Evolutionary conservation across 2,329 filamentous ascomycete species (phyloP), one percentile per base, ranked within the genome.

Genomic region (Fonsecaea nubica): DNA sequence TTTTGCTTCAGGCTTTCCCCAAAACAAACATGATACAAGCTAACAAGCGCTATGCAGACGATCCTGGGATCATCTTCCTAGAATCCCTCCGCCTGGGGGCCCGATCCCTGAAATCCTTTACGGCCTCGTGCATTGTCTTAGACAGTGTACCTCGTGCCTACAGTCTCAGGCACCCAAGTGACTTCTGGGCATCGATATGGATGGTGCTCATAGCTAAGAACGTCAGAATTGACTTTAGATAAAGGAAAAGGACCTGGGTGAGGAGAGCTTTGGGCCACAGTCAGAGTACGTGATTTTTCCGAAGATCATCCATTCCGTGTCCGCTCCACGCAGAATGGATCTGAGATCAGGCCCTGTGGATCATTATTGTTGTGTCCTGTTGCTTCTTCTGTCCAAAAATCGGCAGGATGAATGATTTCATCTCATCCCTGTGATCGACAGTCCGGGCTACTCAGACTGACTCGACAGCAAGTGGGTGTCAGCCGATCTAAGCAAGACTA

Each of bases 41-140:
- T 56, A 63, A 57, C 35, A 21, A 35, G 38, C 53, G 60, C 53
- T 54, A 57, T 48, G 33, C 60, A 35, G 42, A 30, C 61, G 53
- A 63, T 57, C 36, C 30, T 48, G 40, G 53, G 25, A 25, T 25
- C 30, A 55, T 35, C 18, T 25, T 25, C 45, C 18, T 12, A 30
- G 7, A 10, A 50, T 25, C 12, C 45, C 45, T 50, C 18, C 25
- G 45, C 45, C 45, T 21, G 15, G 45, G 45, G 21, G 25, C 18
- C 45, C 18, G 18, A 25, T 25, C 45, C 18, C 45, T 25, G 45
- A 25, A 42, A 50, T 12, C n/a, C 45, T 12, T 50, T 21, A 12
- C 8, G 7, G 1, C 18, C 18, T 21, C 21, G 45, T 50, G 9
- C n/a, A 48, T 12, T 7, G n/a, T 48, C 9, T 21, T n/a, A 10